A percentile compares a stretch with the other conserved stretches of the same genome.
Conservation (phyloP, 805 yeast genomes). For the Candida silvicultrix region DNA sequence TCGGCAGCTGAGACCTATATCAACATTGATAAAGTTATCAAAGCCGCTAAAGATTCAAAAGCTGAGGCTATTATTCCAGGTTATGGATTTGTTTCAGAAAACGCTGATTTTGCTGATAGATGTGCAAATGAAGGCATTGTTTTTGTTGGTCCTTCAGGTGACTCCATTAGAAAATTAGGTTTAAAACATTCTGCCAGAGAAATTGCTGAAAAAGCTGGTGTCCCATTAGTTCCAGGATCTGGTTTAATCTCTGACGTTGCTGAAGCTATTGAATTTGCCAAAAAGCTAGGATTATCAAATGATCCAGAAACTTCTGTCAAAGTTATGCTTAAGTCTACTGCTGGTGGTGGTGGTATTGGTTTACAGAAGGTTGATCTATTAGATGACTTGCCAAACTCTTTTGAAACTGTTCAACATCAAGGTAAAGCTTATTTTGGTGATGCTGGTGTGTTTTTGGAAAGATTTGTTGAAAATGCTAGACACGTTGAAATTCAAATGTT, state of each 20-base stretch:
- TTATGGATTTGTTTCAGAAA: constrained; percentile 93
- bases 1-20: constrained; percentile 91
- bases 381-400: constrained; percentile 76
- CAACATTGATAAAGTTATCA: constrained; percentile 74
- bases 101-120: constrained; percentile 91
- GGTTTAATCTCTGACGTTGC: constrained; percentile 65
- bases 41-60: constrained; percentile 75
- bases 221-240: constrained; percentile 97
- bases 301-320: constrained; percentile 53
- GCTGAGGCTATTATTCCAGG: constrained; percentile 98
- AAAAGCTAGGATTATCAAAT: constrained; percentile 41
- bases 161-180: constrained; percentile 85
- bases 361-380: constrained; percentile 85
- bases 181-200: constrained; percentile 95
- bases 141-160: constrained; percentile 96
- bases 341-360: constrained; percentile 99
- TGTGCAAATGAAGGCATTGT: constrained; percentile 78
- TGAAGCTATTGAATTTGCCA: constrained; percentile 76
- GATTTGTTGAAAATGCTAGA: constrained; percentile 91
- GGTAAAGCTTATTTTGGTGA: constrained; percentile 93
- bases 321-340: constrained; percentile 94
- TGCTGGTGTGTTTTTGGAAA: constrained; percentile 89
- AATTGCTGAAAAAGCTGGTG: constrained; percentile 86
- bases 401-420: constrained; percentile 88
- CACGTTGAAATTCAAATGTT: constrained; percentile 96